A percentile compares a stretch with the other conserved stretches of the same genome.
phyloP scores from a whole-genome alignment of 257 asterid genomes.

The Solanum pimpinellifolium region DNA sequence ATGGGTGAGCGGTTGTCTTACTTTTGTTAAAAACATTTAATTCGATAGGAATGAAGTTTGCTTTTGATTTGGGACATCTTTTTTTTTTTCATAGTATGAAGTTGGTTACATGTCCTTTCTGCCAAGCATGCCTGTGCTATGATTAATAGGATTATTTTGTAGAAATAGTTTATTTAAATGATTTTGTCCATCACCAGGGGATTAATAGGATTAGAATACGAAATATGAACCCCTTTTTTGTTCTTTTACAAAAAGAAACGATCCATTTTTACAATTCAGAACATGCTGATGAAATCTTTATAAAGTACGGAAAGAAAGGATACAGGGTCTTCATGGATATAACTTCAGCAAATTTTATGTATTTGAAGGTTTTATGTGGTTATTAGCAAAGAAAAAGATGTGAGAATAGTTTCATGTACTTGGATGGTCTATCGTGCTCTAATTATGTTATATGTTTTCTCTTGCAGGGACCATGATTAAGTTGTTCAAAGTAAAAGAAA shows the following conservation, averaged over 20 bases:
- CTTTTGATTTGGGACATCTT: not conserved
- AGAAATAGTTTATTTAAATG: not conserved
- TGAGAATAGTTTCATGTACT: not conserved
- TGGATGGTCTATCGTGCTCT: not conserved
- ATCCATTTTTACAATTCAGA: not conserved
- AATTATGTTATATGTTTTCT: not conserved
- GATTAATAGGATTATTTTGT: not conserved
- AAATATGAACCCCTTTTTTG: not conserved
- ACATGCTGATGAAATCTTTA: not conserved
- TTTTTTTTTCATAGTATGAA: not conserved
- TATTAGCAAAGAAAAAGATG: not conserved
- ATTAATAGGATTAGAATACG: not conserved
- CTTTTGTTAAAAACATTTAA: not conserved
- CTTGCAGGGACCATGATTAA: conserved; percentile 64
- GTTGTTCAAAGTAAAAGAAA: conserved; percentile 88
- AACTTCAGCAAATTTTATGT: not conserved
- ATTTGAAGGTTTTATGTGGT: not conserved
- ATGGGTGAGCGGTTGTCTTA: not conserved
- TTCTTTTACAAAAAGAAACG: not conserved
- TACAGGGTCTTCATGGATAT: not conserved
- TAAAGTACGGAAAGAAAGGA: not conserved
- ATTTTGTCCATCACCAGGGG: not conserved
- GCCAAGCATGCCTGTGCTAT: not conserved
- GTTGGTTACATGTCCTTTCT: not conserved
- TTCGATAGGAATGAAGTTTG: not conserved